These are phyloP conservation scores for Cladophialophora bantiana DNA, from an alignment of 2,329 filamentous ascomycete genomes.

Conservation along the genomic window DNA sequence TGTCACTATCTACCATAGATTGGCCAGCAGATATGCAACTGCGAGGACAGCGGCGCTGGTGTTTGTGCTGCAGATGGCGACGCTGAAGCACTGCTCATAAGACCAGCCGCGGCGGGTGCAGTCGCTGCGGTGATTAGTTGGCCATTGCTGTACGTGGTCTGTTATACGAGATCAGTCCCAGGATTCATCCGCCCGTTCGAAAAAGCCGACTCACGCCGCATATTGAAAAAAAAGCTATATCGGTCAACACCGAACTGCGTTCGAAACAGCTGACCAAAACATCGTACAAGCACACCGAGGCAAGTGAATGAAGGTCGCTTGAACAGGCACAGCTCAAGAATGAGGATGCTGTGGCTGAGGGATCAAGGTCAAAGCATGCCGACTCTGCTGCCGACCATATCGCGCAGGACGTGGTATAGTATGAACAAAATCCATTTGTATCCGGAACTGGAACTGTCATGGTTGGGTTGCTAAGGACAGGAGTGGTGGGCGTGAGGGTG, in stretches of 20 bases:
- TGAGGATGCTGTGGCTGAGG: conserved; percentile 2
- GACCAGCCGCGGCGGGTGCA: neutral
- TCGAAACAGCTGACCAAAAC: neutral
- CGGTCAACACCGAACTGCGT: conserved; percentile 3
- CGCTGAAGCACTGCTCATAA: neutral
- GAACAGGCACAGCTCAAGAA: conserved; percentile 9
- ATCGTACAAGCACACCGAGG: conserved; percentile 11
- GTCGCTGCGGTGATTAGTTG: neutral
- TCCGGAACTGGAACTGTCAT: neutral
- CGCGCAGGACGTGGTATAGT: conserved; percentile 5
- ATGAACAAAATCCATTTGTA: neutral
- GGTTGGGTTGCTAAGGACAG: conserved; percentile 1
- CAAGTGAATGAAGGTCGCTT: neutral
- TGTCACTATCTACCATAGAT: too few species aligned
- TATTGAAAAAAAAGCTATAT: neutral
- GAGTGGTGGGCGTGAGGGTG: conserved; percentile 3
- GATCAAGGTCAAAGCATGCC: conserved; percentile 6
- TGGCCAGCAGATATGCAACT: too few species aligned
- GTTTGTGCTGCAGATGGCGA: neutral
- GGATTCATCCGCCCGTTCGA: neutral
- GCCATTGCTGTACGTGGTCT: neutral
- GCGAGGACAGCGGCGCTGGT: neutral
- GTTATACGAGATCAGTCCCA: neutral
- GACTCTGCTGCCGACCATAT: neutral
- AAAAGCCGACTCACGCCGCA: neutral